phyloP scores from a whole-genome alignment of 805 yeast genomes.

The Saccharomycopsis fibuligera region DNA sequence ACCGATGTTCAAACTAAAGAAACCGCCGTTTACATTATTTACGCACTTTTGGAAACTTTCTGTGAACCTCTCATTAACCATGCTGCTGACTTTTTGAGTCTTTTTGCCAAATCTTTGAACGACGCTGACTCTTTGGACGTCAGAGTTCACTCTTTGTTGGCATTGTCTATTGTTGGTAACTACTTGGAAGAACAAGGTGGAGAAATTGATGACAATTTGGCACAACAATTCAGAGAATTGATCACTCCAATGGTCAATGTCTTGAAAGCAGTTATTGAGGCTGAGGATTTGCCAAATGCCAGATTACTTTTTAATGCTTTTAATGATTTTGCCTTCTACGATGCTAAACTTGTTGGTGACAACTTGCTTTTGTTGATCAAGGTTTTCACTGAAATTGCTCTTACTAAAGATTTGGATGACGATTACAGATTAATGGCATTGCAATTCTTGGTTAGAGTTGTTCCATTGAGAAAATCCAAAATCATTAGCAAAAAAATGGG shows the following conservation, averaged over 20 bases:
- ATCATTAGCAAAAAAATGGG: conserved; percentile 78
- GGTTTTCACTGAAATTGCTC: conserved; percentile 72
- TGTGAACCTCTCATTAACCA: conserved; percentile 51
- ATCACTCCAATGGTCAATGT: conserved; percentile 80
- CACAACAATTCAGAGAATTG: conserved; percentile 50
- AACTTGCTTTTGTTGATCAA: conserved; percentile 61
- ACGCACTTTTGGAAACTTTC: conserved; percentile 67
- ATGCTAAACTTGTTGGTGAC: conserved; percentile 73
- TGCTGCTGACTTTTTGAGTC: conserved; percentile 58
- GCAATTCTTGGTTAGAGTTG: conserved; percentile 74
- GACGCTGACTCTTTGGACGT: conserved; percentile 58
- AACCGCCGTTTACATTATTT: conserved; percentile 74
- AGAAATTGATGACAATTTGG: conserved; percentile 42
- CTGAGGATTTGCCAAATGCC: conserved; percentile 67
- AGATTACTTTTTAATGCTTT: conserved; percentile 77
- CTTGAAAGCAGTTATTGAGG: conserved; percentile 62
- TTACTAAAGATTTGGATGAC: conserved; percentile 55
- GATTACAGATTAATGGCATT: conserved; percentile 80
- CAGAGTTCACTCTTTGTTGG: conserved; percentile 77
- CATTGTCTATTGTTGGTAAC: conserved; percentile 61
- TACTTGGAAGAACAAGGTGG: conserved; percentile 57
- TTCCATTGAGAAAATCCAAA: conserved; percentile 75
- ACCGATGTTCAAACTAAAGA: conserved; percentile 55
- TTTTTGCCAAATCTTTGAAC: conserved; percentile 61
- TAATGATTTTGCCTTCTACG: conserved; percentile 71